These are phyloP conservation scores for Lobosporangium transversale DNA, from an alignment of 192 early-diverging fungal genomes.

Conservation along the genomic window DNA sequence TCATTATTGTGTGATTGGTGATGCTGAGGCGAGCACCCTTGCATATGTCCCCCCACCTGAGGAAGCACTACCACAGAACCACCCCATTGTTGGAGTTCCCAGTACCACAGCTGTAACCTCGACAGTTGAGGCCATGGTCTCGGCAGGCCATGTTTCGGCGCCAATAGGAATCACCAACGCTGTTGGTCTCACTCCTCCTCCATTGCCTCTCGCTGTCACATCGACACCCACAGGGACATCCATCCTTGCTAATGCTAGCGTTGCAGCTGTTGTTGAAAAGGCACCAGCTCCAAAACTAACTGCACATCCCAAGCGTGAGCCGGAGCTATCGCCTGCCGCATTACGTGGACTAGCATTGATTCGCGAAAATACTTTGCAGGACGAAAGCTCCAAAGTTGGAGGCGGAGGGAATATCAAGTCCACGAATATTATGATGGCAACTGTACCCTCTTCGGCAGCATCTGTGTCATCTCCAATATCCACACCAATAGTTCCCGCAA, in stretches of 20 bases:
- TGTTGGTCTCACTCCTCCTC: not conserved
- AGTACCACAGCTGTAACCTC: slow-evolving; percentile 17
- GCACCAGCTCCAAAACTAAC: too few relatives aligned
- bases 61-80: not conserved
- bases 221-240: slow-evolving; percentile 1
- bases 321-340: slow-evolving; percentile 36
- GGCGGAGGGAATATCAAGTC: slow-evolving; percentile 31
- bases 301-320: slow-evolving; percentile 29
- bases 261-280: not conserved
- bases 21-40: slow-evolving; percentile 40
- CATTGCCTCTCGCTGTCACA: not conserved
- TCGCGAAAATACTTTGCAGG: slow-evolving; percentile 28
- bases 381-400: slow-evolving; percentile 42
- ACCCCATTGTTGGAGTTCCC: not conserved
- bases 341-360: slow-evolving; percentile 43
- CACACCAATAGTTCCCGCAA: not conserved
- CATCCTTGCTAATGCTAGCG: too few relatives aligned
- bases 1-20: slow-evolving; percentile 47
- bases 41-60: slow-evolving; percentile 35
- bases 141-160: slow-evolving; percentile 40
- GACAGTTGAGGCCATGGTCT: slow-evolving; percentile 44
- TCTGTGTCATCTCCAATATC: not conserved
- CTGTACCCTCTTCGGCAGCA: slow-evolving; percentile 2
- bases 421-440: not conserved
- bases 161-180: slow-evolving; percentile 18